phyloP scores from a whole-genome alignment of 768 basidiomycete species.

The Lentinula guzmanii region DNA sequence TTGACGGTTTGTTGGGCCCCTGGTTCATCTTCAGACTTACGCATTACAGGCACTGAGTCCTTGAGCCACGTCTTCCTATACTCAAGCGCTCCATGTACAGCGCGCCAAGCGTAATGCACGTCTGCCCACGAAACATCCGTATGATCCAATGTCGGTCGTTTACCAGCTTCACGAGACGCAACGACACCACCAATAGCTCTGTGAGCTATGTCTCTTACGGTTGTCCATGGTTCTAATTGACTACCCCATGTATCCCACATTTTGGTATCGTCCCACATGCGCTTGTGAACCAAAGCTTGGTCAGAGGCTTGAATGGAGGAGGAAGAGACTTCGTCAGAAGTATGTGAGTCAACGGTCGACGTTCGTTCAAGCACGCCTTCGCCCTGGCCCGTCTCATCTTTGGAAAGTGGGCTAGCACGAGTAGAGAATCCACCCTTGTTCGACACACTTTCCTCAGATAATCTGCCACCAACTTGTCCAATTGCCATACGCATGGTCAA shows the following conservation, averaged over 20 bases:
- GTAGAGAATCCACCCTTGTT: conserved; percentile 16
- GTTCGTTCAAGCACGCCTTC: background rate
- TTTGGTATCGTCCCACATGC: conserved; percentile 9
- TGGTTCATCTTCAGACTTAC: conserved; percentile 28
- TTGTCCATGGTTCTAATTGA: conserved; percentile 61
- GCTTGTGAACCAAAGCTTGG: background rate
- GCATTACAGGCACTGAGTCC: conserved; percentile 30
- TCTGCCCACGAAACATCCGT: conserved; percentile 63
- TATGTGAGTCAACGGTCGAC: background rate
- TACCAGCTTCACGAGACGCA: conserved; percentile 18
- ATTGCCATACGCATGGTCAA: conserved; percentile 81
- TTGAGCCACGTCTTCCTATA: conserved; percentile 59
- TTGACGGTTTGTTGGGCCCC: conserved; percentile 26
- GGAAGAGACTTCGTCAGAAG: background rate
- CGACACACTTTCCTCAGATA: conserved; percentile 36
- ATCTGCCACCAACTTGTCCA: conserved; percentile 63
- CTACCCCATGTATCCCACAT: conserved; percentile 70
- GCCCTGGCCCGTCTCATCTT: background rate
- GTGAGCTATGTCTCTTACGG: conserved; percentile 69
- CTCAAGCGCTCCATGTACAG: conserved; percentile 42
- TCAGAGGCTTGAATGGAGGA: background rate
- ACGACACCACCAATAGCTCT: conserved; percentile 66
- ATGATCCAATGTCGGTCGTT: conserved; percentile 43
- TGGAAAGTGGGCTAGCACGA: background rate
- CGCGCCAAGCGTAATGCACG: conserved; percentile 61